Evolutionary conservation across 495 filamentous ascomycete genomes (phyloP), one percentile per base, ranked within the genome.

Genomic region (Aspergillus leporis): DNA sequence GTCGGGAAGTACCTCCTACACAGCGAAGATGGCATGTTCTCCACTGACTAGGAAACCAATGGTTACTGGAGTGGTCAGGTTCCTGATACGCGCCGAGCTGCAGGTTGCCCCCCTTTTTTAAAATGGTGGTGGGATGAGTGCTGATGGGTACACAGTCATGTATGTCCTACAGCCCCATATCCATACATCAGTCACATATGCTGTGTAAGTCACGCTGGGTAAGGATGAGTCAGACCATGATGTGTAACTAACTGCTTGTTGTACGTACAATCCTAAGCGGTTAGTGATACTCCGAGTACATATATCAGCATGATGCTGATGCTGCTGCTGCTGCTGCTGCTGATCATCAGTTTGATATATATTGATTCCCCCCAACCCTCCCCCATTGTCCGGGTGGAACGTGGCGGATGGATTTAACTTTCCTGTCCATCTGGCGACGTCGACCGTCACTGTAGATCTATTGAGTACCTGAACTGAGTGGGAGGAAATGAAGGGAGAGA

Each of bases 31-130:
- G 52, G 47, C 52, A 53, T 21, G 45, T 46, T 56, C 52, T 21
- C 48, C 61, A 56, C 56, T 30, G 25, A n/a, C 41, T 5, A 21
- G 38, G 12, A n/a, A 41, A 5, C 1, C 40, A 45, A 21, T 43
- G 55, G 43, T 54, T 53, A 50, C 45, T 53, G 51, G 23, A 32
- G 18, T 19, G 31, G 28, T 18, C 48, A 53, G 36, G 59, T 57
- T 65, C 62, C 55, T 65, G 53, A 58, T 61, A 60, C 54, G 50
- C 56, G 49, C 55, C 56, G 38, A 40, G 41, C 57, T 61, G 55
- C 62, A 61, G 49, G 55, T 36, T 43, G 43, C 40, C 14, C 51
- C 21, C 31, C 18, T 31, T 21, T 40, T 53, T 22, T 16, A 38
- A 23, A 19, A 28, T 51, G 18, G 28, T 18, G 25, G 32, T 38